phyloP scores from a whole-genome alignment of 2,329 filamentous ascomycete genomes.

The Botrytis porri region DNA sequence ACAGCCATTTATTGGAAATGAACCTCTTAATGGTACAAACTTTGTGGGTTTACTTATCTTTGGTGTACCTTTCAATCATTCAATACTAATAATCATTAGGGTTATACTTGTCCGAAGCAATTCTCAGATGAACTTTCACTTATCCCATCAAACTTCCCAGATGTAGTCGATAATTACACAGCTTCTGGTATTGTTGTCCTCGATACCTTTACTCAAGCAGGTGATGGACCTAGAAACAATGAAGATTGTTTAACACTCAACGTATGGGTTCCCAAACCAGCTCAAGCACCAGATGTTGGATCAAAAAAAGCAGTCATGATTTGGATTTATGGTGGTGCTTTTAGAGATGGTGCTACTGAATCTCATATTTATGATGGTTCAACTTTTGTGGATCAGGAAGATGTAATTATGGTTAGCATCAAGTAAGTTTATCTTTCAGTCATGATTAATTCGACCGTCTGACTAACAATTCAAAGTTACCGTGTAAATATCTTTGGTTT shows the following conservation, averaged over 20 bases:
- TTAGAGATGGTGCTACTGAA: slow-evolving; percentile 41
- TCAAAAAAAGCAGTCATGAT: slow-evolving; percentile 44
- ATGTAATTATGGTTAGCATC: slow-evolving; percentile 45
- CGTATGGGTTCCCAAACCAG: slow-evolving; percentile 39
- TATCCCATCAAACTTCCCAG: neutral
- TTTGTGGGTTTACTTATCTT: slow-evolving; percentile 26
- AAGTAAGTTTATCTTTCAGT: slow-evolving; percentile 41
- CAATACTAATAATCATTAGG: slow-evolving; percentile 8
- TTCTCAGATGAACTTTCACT: neutral
- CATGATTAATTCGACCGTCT: too few species aligned
- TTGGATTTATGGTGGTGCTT: slow-evolving; percentile 46
- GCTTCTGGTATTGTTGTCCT: slow-evolving; percentile 24
- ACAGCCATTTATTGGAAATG: slow-evolving; percentile 21
- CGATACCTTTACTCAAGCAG: neutral
- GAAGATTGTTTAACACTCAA: slow-evolving; percentile 44
- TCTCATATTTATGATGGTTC: slow-evolving; percentile 44
- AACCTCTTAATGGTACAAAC: slow-evolving; percentile 26
- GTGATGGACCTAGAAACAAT: slow-evolving; percentile 8
- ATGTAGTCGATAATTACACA: slow-evolving; percentile 27
- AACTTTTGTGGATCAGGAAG: slow-evolving; percentile 44
- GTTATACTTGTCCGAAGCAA: slow-evolving; percentile 3
- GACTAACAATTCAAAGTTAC: slow-evolving; percentile 44
- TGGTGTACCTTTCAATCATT: neutral
- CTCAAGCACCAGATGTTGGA: slow-evolving; percentile 26
- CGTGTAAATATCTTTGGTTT: slow-evolving; percentile 66